phyloP scores from a whole-genome alignment of 2,329 filamentous ascomycete species.

The Monosporascus sp. region DNA sequence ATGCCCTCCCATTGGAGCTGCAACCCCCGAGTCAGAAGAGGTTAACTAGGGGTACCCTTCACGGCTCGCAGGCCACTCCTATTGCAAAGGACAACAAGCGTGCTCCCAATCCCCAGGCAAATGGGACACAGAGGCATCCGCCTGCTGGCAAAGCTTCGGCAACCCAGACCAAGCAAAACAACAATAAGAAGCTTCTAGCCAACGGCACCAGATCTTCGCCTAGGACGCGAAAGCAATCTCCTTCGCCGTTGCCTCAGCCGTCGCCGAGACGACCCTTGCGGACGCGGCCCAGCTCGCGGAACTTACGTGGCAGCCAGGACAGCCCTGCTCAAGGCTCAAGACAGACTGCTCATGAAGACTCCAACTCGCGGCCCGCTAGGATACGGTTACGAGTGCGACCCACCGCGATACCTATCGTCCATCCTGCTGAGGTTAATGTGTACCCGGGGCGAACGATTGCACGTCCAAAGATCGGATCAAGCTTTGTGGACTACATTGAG shows the following conservation, averaged over 20 bases:
- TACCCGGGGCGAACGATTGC: slow-evolving; percentile 26
- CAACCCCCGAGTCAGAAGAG: slow-evolving; percentile 46
- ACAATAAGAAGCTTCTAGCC: slow-evolving; percentile 14
- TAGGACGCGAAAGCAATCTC: slow-evolving; percentile 32
- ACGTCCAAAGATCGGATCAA: slow-evolving; percentile 46
- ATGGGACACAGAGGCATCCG: slow-evolving; percentile 22
- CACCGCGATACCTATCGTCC: slow-evolving; percentile 51
- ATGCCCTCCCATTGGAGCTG: slow-evolving; percentile 48
- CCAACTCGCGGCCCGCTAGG: slow-evolving; percentile 23
- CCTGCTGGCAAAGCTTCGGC: slow-evolving; percentile 24
- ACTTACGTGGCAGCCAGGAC: slow-evolving; percentile 24
- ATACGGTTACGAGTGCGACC: slow-evolving; percentile 45
- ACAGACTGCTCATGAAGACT: slow-evolving; percentile 12
- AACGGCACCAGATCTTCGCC: slow-evolving; percentile 16
- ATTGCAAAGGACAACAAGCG: slow-evolving; percentile 24
- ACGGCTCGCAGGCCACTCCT: slow-evolving; percentile 30
- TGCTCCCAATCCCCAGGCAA: slow-evolving; percentile 23
- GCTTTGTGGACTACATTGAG: slow-evolving; percentile 53
- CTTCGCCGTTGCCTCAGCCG: slow-evolving; percentile 34
- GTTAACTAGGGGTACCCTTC: slow-evolving; percentile 41
- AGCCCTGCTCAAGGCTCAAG: slow-evolving; percentile 14
- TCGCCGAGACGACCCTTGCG: slow-evolving; percentile 35
- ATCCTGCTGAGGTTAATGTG: slow-evolving; percentile 52
- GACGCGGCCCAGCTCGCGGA: slow-evolving; percentile 38
- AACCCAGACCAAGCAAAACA: slow-evolving; percentile 19